Percentiles rank a stretch among this genome's conserved stretches.
Evolutionary conservation across 441 rosid genomes (phyloP).

Genomic region (Populus tomentosa): DNA sequence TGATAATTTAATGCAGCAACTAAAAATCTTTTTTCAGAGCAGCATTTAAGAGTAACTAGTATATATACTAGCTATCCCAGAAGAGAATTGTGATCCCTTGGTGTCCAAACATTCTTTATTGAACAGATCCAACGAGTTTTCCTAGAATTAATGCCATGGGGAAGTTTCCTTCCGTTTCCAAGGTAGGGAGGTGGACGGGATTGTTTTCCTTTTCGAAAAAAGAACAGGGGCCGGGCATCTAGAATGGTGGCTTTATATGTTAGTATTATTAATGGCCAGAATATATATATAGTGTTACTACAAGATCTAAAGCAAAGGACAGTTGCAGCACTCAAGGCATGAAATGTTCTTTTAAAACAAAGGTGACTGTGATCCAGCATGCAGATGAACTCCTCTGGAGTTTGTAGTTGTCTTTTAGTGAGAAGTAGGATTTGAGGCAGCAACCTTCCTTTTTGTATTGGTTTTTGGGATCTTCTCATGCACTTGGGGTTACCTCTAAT

Average conservation of each 20-base stretch:
- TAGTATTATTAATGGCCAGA: neutral
- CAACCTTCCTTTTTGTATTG: constrained; percentile 15
- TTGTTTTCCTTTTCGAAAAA: neutral
- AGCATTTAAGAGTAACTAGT: neutral
- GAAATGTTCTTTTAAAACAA: constrained; percentile 41
- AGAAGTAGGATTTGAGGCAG: constrained; percentile 14
- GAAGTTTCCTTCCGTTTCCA: neutral
- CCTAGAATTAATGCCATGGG: neutral
- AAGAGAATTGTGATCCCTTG: neutral
- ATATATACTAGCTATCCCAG: neutral
- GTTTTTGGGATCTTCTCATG: constrained; percentile 57
- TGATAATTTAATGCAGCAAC: neutral
- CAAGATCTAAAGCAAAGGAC: constrained; percentile 28
- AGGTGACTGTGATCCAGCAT: constrained; percentile 40
- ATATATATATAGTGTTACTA: constrained; percentile 21
- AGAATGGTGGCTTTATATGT: neutral
- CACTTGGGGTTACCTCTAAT: constrained; percentile 20
- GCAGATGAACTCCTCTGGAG: constrained; percentile 27
- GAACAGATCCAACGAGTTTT: neutral
- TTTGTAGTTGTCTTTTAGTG: constrained; percentile 5
- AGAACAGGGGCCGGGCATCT: neutral
- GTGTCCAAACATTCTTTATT: neutral
- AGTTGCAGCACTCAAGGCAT: constrained; percentile 31
- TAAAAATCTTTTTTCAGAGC: neutral
- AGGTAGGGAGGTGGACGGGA: neutral